Base-by-base conservation (phyloP, 2,329 filamentous ascomycete genomes). In the Colletotrichum ledebouriae region DNA sequence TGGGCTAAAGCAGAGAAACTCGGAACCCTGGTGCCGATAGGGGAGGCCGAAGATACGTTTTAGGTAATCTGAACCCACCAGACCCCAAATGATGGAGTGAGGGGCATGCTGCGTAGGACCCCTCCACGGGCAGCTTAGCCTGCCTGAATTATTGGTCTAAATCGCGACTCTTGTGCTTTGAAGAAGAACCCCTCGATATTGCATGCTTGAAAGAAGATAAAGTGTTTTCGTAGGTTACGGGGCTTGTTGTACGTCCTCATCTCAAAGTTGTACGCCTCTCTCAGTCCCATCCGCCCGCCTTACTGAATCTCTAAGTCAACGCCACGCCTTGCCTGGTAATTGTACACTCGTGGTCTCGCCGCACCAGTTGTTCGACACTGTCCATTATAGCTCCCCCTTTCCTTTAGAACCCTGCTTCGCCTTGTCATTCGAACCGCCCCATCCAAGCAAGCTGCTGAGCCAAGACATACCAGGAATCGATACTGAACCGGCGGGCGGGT, bases 401-500 rank as follows among this genome's bases (percentile, higher is more conserved):
- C 50, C 20, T 34, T 62, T 53, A 67, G 63, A 62, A 34, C 34
- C 65, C 67, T 69, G 67, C 17, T 42, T 29, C 50, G 42, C 39
- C 67, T 69, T 66, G 67, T 69, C 67, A 69, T 62, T 67, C 29
- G 29, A 57, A 62, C 39, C 52, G 65, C 46, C 61, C 29, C 67
- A 41, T 20, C 61, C 57, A 34, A 69, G 58, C 17, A 67, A 52
- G 29, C 63, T 59, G 57, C 56, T 74, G 60, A 84, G 64, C 75
- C 78, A 82, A 20, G 78, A 79, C 63, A 80, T 69, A 12, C 80
- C 80, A n/a, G 79, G 78, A 56, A 82, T 76, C 49, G 76, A 73
- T 50, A 78, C 71, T 67, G 78, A 78, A 25, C 81, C 82, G 29
- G 80, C 77, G 4, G 81, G 82, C 47, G 83, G 84, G 63, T 85